These are phyloP conservation scores for Alternaria arbusti DNA, from an alignment of 2,329 filamentous ascomycete species.

Conservation along the genomic window DNA sequence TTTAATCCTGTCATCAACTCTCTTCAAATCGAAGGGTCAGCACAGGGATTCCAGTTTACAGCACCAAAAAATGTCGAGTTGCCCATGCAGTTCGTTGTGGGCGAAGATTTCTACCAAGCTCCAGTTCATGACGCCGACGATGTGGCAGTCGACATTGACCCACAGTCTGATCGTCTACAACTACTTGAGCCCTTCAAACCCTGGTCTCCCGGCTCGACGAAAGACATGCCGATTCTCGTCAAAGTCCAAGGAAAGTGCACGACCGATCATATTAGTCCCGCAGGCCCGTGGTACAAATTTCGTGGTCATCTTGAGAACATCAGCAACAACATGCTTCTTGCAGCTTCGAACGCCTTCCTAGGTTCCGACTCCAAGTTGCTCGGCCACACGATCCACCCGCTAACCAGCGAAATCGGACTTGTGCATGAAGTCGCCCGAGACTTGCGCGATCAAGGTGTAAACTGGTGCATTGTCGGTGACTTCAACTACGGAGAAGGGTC, in stretches of 20 bases:
- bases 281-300: constrained; percentile 50
- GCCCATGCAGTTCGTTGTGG: constrained; percentile 29
- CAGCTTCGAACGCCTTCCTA: constrained; percentile 40
- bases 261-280: constrained; percentile 51
- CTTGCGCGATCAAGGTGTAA: constrained; percentile 22
- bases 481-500: constrained; percentile 39
- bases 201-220: constrained; percentile 32
- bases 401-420: constrained; percentile 15
- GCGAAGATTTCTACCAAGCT: constrained; percentile 34
- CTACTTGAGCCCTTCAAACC: constrained; percentile 23
- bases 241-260: constrained; percentile 50
- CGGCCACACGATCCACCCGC: constrained; percentile 36
- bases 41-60: constrained; percentile 31
- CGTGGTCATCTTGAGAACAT: constrained; percentile 51
- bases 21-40: constrained; percentile 14
- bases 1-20: constrained; percentile 41
- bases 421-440: constrained; percentile 38
- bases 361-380: constrained; percentile 23
- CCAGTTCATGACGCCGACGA: constrained; percentile 22
- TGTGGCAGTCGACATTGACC: constrained; percentile 34
- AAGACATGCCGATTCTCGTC: constrained; percentile 36
- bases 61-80: constrained; percentile 35
- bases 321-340: constrained; percentile 47
- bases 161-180: constrained; percentile 35
- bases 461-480: constrained; percentile 47